Conservation (phyloP, 192 early-diverging fungal species). For the Umbelopsis vinacea region DNA sequence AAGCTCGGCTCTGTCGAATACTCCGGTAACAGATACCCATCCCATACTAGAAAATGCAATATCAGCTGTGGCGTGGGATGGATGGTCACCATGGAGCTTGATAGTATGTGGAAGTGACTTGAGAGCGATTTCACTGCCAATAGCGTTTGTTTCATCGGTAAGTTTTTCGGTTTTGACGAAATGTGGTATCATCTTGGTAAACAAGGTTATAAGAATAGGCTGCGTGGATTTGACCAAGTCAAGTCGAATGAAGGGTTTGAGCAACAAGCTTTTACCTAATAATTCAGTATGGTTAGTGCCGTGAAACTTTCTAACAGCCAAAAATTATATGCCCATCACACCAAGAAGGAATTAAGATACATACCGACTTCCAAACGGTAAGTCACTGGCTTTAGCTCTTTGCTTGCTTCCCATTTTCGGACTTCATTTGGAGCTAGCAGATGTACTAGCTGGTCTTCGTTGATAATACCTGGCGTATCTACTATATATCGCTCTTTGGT, state of each 20-base stretch:
- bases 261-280: constrained; percentile 51
- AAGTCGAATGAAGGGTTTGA: constrained; percentile 62
- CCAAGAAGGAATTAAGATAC: background rate
- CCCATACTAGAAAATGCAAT: constrained; percentile 66
- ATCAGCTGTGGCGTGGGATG: constrained; percentile 53
- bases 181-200: constrained; percentile 56
- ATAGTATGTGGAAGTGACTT: constrained; percentile 45
- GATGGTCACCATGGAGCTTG: constrained; percentile 46
- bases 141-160: constrained; percentile 39
- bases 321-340: too few relatives aligned
- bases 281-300: background rate
- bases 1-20: constrained; percentile 52
- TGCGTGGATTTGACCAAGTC: constrained; percentile 54
- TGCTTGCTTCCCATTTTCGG: constrained; percentile 46
- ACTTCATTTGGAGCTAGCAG: constrained; percentile 56
- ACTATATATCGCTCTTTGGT: constrained; percentile 42
- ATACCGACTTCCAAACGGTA: constrained; percentile 56
- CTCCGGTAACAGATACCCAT: constrained; percentile 64
- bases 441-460: constrained; percentile 53
- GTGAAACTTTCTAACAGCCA: background rate
- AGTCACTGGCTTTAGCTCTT: constrained; percentile 55
- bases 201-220: constrained; percentile 59
- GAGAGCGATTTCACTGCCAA: constrained; percentile 38
- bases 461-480: constrained; percentile 71
- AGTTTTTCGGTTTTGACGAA: constrained; percentile 55